Base-by-base conservation (phyloP, 2,329 filamentous ascomycete genomes). In the Penicillium sp. region DNA sequence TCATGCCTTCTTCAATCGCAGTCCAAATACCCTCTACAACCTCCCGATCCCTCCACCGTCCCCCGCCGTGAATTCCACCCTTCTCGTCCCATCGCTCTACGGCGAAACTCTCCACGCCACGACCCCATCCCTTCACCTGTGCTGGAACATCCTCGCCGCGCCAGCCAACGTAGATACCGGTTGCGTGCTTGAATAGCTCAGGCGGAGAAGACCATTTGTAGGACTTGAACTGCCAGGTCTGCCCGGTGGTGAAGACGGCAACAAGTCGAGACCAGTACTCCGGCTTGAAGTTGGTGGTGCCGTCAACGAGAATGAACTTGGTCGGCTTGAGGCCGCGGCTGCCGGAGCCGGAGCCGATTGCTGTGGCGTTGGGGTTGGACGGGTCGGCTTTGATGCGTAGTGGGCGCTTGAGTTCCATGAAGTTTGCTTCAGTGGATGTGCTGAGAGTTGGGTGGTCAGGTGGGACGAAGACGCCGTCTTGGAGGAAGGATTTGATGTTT, bases 251-350 rank as follows among this genome's bases (percentile, higher is more conserved):
- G 76, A 99, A 97, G 52, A 99, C 92, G 12, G 89, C 94, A 1
- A 96, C 94, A 6, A 99, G 88, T 47, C 92, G 86, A 65, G 87
- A 87, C 94, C 94, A 99, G 78, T 97, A 96, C 69, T 97, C 92
- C 0, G 94, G 94, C 72, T 96, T 95, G 82, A 99, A 99, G 71
- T 94, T 88, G 68, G 95, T 87, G 0, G 92, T 89, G 16, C 87
- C 88, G 71, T 99, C 94, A 49, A 97, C 93, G 36, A 99, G 85
- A 68, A 97, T 95, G 78, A 99, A 99, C 43, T 92, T 89, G 67
- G 94, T 85, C 1, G 90, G 87, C 15, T 87, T 85, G 48, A 79
- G 59, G 13, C 63, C 76, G 3, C 87, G 78, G 66, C 90, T 85
- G 60, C 94, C 81, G 38, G 60, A 44, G 12, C 56, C 56, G 13